These are phyloP conservation scores for Venustampulla echinocandica DNA, from an alignment of 495 filamentous ascomycete genomes.

Conservation along the genomic window DNA sequence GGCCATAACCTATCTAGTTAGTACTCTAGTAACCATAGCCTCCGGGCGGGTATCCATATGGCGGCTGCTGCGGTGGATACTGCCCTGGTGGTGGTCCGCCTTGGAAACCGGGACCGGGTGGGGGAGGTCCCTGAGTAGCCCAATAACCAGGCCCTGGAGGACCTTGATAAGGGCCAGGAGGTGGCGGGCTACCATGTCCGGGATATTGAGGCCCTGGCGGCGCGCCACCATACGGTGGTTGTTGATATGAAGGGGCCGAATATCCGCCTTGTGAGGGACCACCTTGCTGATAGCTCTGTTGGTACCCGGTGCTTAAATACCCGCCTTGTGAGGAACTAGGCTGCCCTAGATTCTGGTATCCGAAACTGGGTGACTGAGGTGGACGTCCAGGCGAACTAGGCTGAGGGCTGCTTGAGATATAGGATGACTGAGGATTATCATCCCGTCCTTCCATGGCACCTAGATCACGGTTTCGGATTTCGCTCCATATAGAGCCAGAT, in stretches of 20 bases:
- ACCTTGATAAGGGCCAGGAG: background rate
- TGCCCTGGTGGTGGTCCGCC: background rate
- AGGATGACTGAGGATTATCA: conserved; percentile 9
- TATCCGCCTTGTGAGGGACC: background rate
- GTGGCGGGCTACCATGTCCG: background rate
- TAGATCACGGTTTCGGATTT: conserved; percentile 37
- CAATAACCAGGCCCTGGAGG: background rate
- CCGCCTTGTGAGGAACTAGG: conserved; percentile 9
- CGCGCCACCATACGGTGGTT: background rate
- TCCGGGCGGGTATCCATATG: too few relatives aligned
- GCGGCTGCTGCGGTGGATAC: conserved; percentile 8
- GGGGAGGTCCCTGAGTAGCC: conserved; percentile 4
- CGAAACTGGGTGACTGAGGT: conserved; percentile 17
- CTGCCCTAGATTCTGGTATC: conserved; percentile 17
- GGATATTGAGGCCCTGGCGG: background rate
- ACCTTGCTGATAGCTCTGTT: background rate
- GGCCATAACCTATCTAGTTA: too few relatives aligned
- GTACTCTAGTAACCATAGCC: too few relatives aligned
- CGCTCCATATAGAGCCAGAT: conserved; percentile 41
- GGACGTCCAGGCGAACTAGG: conserved; percentile 2
- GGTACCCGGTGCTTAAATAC: conserved; percentile 11
- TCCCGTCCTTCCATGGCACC: conserved; percentile 27
- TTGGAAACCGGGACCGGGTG: background rate
- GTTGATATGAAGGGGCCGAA: background rate
- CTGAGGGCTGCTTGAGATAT: conserved; percentile 7